These are phyloP conservation scores for Lolium multiflorum DNA, from an alignment of 176 grass and related monocot species.

Conservation along the genomic window DNA sequence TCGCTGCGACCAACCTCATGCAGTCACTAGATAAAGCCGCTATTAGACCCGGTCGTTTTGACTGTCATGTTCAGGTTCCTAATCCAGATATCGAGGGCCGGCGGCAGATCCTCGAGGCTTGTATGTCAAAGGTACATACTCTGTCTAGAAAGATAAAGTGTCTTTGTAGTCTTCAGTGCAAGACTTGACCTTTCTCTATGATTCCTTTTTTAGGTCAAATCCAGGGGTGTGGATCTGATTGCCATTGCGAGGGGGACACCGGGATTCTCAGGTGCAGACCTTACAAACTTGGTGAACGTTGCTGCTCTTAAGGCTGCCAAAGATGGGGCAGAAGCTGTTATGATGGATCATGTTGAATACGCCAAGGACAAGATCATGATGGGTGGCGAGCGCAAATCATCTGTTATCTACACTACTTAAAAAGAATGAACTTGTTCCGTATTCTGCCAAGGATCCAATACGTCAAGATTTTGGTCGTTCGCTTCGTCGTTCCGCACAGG, in stretches of 20 bases:
- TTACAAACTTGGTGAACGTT: background rate
- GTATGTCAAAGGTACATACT: background rate
- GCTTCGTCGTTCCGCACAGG: too few relatives aligned
- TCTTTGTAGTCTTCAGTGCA: background rate
- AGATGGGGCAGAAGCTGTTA: background rate
- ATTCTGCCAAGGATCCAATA: too few relatives aligned
- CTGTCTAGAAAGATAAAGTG: background rate
- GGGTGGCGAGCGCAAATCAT: background rate
- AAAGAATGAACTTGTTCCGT: too few relatives aligned
- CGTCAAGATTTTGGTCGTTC: too few relatives aligned
- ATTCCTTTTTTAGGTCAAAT: background rate
- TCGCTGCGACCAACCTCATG: background rate
- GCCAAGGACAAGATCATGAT: background rate
- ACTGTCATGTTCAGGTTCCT: background rate
- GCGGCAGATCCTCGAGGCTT: background rate
- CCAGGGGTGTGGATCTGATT: background rate
- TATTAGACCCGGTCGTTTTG: background rate
- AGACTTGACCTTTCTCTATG: background rate
- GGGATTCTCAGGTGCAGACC: slow-evolving; percentile 5
- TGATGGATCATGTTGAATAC: slow-evolving; percentile 6
- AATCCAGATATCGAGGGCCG: background rate
- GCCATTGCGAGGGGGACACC: background rate
- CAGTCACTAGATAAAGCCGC: background rate
- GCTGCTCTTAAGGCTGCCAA: background rate
- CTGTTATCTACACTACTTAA: background rate